These are phyloP conservation scores for Colletotrichum coccodes DNA, from an alignment of 2,329 filamentous ascomycete species.

Conservation along the genomic window DNA sequence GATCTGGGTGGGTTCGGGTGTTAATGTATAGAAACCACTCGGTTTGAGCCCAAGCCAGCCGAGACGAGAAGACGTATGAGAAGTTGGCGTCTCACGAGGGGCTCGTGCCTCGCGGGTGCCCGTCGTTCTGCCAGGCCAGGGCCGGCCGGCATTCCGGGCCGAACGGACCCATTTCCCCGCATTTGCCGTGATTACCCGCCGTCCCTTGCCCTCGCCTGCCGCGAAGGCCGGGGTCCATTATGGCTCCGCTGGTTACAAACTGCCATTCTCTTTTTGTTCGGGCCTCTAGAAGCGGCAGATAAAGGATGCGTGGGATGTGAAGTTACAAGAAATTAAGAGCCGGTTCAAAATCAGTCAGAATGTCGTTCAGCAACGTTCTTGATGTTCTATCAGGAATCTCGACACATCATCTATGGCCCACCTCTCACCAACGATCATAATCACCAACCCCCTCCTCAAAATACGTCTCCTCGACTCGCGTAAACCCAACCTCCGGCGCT, in stretches of 20 bases:
- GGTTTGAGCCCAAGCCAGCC: too few relatives aligned
- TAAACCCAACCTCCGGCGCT: conserved; percentile 35
- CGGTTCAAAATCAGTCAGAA: too few relatives aligned
- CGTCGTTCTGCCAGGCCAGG: background rate
- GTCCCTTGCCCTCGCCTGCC: background rate
- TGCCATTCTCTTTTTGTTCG: too few relatives aligned
- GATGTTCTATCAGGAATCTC: too few relatives aligned
- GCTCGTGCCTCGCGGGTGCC: background rate
- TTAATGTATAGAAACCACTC: too few relatives aligned
- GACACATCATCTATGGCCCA: too few relatives aligned
- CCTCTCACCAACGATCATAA: background rate
- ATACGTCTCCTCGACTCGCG: conserved; percentile 33
- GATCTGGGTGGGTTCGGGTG: too few relatives aligned
- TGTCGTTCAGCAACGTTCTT: too few relatives aligned
- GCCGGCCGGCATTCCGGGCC: conserved; percentile 23
- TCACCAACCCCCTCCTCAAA: conserved; percentile 33
- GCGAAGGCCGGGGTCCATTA: background rate
- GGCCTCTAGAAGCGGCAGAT: too few relatives aligned
- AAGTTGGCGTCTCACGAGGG: background rate
- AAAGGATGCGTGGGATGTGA: too few relatives aligned
- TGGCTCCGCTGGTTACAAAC: too few relatives aligned
- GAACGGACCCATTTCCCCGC: background rate
- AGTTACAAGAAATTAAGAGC: too few relatives aligned
- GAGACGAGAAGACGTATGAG: background rate
- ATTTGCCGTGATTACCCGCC: background rate